Base-by-base conservation (phyloP, 768 basidiomycete genomes). In the Mycena amicta region DNA sequence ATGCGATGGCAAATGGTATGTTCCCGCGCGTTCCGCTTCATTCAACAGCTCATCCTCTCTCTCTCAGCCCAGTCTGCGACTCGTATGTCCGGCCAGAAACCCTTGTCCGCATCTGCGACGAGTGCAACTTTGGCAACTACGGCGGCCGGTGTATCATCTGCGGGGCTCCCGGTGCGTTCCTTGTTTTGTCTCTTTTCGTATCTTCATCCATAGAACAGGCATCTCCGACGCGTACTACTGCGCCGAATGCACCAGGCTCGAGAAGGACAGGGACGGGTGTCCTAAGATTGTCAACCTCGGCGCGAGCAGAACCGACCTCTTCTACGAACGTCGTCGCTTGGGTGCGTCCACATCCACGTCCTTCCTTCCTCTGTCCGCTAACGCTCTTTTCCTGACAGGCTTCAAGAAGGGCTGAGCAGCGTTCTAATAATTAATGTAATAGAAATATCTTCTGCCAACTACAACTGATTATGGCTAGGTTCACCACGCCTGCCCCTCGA, bases 211-310 rank as follows among this genome's bases (percentile, higher is more conserved):
- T 45, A 47, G 26, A 30, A 11, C 33, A 96, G 96, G 96, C 68
- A 97, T 99, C 51, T 98, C 95, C 25, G 97, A 99, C 71, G 97
- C 97, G 3, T 98, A 98, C 74, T 99, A 99, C 68, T 99, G 97
- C 63, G 95, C 96, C 1, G 95, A 96, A 76, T 98, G 93, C 68
- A 94, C 92, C n/a, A 80, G 95, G 50, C 77, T 98, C 50, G 97
- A 99, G 72, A 98, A 98, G 70, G 95, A 98, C 67, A 80, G 97
- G 31, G 97, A 99, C 73, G 97, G 97, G 1, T 99, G 97, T 78
- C 95, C 95, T 6, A 98, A 98, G 84, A 94, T 96, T 67, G 93
- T 96, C 61, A 96, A 97, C 70, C 80, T 97, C n/a, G 95, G 95
- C 57, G 94, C 94, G 8, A 92, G 92, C 68, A 81, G 93, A 67